These are phyloP conservation scores for Oropetium thomaeum DNA, from an alignment of 176 grass and related monocot species.

Conservation along the genomic window DNA sequence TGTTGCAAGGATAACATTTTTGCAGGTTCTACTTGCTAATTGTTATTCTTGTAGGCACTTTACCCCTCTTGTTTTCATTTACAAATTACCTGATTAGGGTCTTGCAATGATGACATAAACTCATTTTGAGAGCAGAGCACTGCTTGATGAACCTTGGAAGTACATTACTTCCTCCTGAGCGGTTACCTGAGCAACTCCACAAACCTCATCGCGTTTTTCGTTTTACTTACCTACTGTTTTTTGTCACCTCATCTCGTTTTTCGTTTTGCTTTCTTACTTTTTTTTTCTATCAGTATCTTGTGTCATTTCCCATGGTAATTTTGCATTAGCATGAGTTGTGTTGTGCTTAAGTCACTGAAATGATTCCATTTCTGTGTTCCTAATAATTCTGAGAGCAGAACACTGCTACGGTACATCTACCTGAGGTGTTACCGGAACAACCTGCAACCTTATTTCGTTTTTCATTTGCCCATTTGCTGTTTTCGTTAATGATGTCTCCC, in stretches of 20 bases:
- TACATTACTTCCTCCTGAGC: constrained; percentile 64
- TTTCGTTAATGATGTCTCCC: too few species aligned
- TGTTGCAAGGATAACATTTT: neutral
- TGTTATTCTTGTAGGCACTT: neutral
- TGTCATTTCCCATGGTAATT: neutral
- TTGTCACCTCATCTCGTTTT: neutral
- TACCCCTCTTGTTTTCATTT: neutral
- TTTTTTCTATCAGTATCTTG: too few species aligned
- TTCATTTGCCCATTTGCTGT: too few species aligned
- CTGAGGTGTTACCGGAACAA: too few species aligned
- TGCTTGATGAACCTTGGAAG: constrained; percentile 49
- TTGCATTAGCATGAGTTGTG: neutral
- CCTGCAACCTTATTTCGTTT: too few species aligned
- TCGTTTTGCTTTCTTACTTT: neutral
- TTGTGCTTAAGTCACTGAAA: neutral
- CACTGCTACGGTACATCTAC: too few species aligned
- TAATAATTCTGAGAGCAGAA: too few species aligned
- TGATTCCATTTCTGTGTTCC: neutral
- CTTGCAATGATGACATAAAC: constrained; percentile 48
- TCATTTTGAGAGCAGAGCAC: constrained; percentile 9
- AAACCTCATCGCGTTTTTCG: neutral
- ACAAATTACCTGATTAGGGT: neutral
- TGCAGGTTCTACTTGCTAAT: neutral
- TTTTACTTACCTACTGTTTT: neutral
- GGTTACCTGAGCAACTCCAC: constrained; percentile 70